Evolutionary conservation across 2,329 filamentous ascomycete species (phyloP), one percentile per base, ranked within the genome.

Genomic region (Acarospora socialis): DNA sequence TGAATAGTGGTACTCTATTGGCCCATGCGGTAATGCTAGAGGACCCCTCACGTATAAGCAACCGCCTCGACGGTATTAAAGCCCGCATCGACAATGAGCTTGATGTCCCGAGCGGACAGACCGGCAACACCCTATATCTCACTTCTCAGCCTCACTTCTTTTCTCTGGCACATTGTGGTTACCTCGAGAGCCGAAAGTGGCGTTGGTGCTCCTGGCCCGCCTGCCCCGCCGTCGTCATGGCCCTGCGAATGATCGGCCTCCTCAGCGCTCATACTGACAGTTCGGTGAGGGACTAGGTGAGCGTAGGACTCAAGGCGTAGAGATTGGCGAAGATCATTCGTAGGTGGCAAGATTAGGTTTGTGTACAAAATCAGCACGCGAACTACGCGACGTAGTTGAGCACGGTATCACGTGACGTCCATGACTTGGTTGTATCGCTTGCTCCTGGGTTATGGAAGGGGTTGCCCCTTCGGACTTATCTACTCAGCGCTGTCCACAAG

Each of bases 61-160:
- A 98, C 80, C 2, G 86, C 78, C 57, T 98, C 90, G 21, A 98
- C 84, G 0, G 90, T 98, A 53, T 95, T 83, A 56, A 76, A 95
- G 4, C 90, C 90, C 22, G 81, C 86, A 49, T 95, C 87, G 12
- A 92, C 65, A 14, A 98, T 73, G 22, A 94, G 65, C 52, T 94
- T 90, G 46, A 95, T 92, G 52, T 98, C 90, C 49, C 92, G 75
- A 46, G 86, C 86, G n/a, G 86, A 93, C 43, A 95, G 61, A 9
- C 87, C 87, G 27, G 80, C 75, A 39, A 93, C 64, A 18, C 87
- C 87, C 84, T 93, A 40, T n/a, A 7, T n/a, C 3, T 4, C 7
- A 26, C 8, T 13, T 14, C 28, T 37, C 34, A 39, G 24, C 21
- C 13, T 7, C 6, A n/a, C 22, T 22, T 18, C 18, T 10, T 20